Base-by-base conservation (phyloP, 176 grass and related monocot species). In the Elymus sibiricus region DNA sequence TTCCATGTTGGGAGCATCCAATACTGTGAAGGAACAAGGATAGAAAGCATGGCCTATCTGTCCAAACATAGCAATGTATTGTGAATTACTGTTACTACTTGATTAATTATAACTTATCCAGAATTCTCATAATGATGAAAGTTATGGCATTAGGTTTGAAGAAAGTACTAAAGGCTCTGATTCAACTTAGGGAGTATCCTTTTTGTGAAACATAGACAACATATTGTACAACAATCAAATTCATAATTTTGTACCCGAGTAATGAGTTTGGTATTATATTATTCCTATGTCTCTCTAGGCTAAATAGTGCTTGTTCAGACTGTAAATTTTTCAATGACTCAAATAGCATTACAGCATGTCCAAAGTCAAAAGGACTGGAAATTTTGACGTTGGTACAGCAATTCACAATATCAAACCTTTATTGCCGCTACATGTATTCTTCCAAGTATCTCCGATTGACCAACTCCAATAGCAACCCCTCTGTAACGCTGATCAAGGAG, bases 1-100 rank as follows among this genome's bases (percentile, higher is more conserved):
- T 77, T 99, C 97, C 97, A 99, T 96, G 83, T 99, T 99, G 1
- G 90, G 92, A 65, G 94, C 97, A 88, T 99, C 97, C 88, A 99
- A 88, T 79, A 99, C 97, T 11, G 97, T 99, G 87, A 99, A 99
- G 40, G 97, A 99, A 72, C 97, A 99, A 25, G 79, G 94, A 91
- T 96, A 99, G 64, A 99, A 99, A 37, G 70, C 38, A 29, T 92
- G 88, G 11, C 97, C 94, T 74, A 99, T 99, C 97, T 99, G 82
- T 73, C 53, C 82, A 87, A 63, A 90, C 49, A 51, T 68, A 3
- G 80, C 10, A 70, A 62, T 75, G 47, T 24, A 78, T 31, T 55
- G 42, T 70, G 6, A 80, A 76, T 51, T 49, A 53, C 47, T 51
- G 38, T 28, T 42, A 64, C 25, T 35, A 47, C 27, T 76, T 64